A percentile compares a stretch with the other conserved stretches of the same genome.
phyloP scores from a whole-genome alignment of 2,329 filamentous ascomycete genomes.

The Hypoxylon sp. region DNA sequence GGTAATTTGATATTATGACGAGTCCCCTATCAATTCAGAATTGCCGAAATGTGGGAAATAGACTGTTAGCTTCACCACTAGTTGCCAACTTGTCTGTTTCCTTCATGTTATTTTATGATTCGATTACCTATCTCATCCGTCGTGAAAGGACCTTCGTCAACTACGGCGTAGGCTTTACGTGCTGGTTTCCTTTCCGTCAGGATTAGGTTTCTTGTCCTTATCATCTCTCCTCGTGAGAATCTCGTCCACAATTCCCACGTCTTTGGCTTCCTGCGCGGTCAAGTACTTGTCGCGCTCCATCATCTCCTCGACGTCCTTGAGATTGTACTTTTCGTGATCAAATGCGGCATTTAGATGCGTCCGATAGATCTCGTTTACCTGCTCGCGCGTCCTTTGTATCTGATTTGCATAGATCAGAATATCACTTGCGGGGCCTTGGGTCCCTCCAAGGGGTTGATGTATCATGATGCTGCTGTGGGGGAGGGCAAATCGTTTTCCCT shows the following conservation, averaged over 20 bases:
- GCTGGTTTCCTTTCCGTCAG: slow-evolving; percentile 19
- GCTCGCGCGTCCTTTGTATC: slow-evolving; percentile 84
- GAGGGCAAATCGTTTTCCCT: slow-evolving; percentile 85
- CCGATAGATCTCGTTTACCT: slow-evolving; percentile 90
- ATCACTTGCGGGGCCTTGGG: slow-evolving; percentile 73
- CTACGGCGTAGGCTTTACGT: too few species aligned
- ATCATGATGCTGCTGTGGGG: slow-evolving; percentile 98
- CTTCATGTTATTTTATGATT: too few species aligned
- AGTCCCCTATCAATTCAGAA: slow-evolving; percentile 14
- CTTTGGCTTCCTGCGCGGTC: slow-evolving; percentile 85
- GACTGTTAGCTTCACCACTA: too few species aligned
- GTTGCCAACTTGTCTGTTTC: too few species aligned
- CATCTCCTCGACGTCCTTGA: slow-evolving; percentile 88
- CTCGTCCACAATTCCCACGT: slow-evolving; percentile 91
- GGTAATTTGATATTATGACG: too few species aligned
- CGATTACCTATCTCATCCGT: too few species aligned
- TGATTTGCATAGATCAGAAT: slow-evolving; percentile 98
- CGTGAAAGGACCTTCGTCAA: too few species aligned
- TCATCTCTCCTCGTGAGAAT: slow-evolving; percentile 73
- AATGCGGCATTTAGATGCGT: slow-evolving; percentile 82
- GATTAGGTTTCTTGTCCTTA: too few species aligned
- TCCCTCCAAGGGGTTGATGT: slow-evolving; percentile 87
- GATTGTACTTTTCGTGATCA: slow-evolving; percentile 75
- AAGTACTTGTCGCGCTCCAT: slow-evolving; percentile 99
- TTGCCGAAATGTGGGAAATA: slow-evolving; percentile 19